Base-by-base conservation (phyloP, 495 filamentous ascomycete species). In the Aspergillus indologenus region DNA sequence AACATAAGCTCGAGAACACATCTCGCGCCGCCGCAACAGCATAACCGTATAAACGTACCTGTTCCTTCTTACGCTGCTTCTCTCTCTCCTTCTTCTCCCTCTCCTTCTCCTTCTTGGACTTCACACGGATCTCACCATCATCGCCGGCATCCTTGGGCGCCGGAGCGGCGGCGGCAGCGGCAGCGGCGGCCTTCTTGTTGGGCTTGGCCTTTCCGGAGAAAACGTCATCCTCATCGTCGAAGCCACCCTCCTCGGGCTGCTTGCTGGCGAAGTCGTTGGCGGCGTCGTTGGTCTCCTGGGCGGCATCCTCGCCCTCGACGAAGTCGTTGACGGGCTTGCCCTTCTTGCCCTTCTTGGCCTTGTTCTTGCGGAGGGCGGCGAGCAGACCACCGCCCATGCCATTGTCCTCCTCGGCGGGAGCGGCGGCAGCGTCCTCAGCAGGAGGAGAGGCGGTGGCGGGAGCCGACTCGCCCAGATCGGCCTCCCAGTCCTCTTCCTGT, bases 21-120 rank as follows among this genome's bases (percentile, higher is more conserved):
- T 29, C 26, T 9, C n/a, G n/a, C n/a, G n/a, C n/a, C n/a, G 47
- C 68, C 74, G 34, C 5, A 2, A 6, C 12, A 4, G 34, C 7
- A 14, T 2, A 40, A 14, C 34, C 34, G 12, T 2, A 40, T 11
- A 40, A 40, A 40, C 34, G 52, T 71, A 89, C 87, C 80, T 93
- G 86, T 74, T 93, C 90, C 87, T 87, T 96, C 79, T 93, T 96
- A 59, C 90, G 82, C 77, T 90, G 88, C 85, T 96, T 92, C 76
- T 96, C 90, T 54, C 89, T 85, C 78, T 96, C 92, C 71, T 90
- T 93, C 77, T 89, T 94, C 73, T 92, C 91, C 78, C 87, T 92
- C 75, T 97, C 92, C 79, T 97, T 97, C 68, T 92, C 90, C 74
- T 96, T 96, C 83, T 98, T 97, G 15, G 87, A 92, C 76, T 96